Conservation (phyloP, 2,329 filamentous ascomycete genomes). For the Coniochaeta pulveracea region DNA sequence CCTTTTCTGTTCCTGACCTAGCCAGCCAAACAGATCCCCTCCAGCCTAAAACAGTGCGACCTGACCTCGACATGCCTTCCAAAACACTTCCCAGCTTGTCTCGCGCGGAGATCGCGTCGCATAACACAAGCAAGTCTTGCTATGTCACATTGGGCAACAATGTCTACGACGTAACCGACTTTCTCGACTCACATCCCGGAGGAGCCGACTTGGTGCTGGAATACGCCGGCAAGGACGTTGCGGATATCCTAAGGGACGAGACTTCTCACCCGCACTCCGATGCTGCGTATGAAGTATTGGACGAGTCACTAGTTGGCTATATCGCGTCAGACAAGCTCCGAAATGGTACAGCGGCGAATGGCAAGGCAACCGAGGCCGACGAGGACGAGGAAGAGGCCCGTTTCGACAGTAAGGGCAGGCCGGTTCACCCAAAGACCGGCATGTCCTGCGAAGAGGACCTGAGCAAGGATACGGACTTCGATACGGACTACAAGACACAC, state of each 20-base stretch:
- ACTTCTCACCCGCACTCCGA: slow-evolving; percentile 80
- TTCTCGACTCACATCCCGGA: slow-evolving; percentile 82
- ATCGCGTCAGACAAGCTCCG: slow-evolving; percentile 39
- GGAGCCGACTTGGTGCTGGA: slow-evolving; percentile 81
- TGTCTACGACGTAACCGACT: slow-evolving; percentile 91
- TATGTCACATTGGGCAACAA: slow-evolving; percentile 85
- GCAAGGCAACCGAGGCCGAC: slow-evolving; percentile 19
- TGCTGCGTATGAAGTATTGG: slow-evolving; percentile 88
- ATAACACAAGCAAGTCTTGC: slow-evolving; percentile 73
- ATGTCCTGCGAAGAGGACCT: slow-evolving; percentile 86
- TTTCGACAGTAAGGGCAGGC: not conserved
- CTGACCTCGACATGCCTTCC: slow-evolving; percentile 52
- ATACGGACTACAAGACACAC: slow-evolving; percentile 71
- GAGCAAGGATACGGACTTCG: slow-evolving; percentile 69
- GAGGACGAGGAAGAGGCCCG: not conserved
- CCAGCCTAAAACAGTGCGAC: slow-evolving; percentile 3
- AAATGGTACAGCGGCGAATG: slow-evolving; percentile 16
- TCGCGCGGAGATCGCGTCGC: slow-evolving; percentile 66
- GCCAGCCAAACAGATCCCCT: not conserved
- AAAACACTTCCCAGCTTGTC: slow-evolving; percentile 76
- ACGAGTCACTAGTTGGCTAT: slow-evolving; percentile 78
- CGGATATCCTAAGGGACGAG: slow-evolving; percentile 70
- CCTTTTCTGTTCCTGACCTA: too few relatives aligned
- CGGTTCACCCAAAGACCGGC: slow-evolving; percentile 57
- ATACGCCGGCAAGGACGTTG: slow-evolving; percentile 80